These are phyloP conservation scores for Amanita fuliginea DNA, from an alignment of 768 basidiomycete genomes.

Conservation along the genomic window DNA sequence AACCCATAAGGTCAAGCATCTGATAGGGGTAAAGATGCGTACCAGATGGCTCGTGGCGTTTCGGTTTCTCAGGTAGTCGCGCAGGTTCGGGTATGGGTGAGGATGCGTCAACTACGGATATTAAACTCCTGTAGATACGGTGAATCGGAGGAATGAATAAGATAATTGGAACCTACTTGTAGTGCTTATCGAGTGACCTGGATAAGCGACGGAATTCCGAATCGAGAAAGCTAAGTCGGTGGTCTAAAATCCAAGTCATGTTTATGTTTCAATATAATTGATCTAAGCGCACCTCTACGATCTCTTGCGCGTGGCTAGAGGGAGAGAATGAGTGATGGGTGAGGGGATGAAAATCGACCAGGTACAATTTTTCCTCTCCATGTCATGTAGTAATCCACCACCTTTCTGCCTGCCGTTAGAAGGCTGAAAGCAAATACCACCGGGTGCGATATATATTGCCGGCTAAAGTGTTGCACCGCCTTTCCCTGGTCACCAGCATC, in stretches of 20 bases:
- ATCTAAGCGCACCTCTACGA: background rate
- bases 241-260: conserved; percentile 11
- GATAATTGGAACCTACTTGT: conserved; percentile 22
- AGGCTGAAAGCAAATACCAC: conserved; percentile 37
- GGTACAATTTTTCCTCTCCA: conserved; percentile 33
- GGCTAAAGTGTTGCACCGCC: conserved; percentile 12
- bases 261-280: background rate
- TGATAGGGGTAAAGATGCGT: background rate
- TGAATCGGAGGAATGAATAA: background rate
- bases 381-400: conserved; percentile 40
- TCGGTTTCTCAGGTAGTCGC: background rate
- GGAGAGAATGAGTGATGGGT: background rate
- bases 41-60: conserved; percentile 1
- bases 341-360: background rate
- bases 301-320: background rate
- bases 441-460: conserved; percentile 10
- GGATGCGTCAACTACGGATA: conserved; percentile 1
- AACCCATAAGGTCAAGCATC: background rate
- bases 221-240: conserved; percentile 24
- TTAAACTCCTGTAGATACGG: conserved; percentile 10
- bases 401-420: conserved; percentile 25
- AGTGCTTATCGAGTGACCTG: conserved; percentile 30
- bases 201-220: conserved; percentile 30
- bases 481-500: conserved; percentile 11
- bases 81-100: background rate